Conservation (phyloP, 1,284 basidiomycete genomes). For the Cryptococcus floricola region DNA sequence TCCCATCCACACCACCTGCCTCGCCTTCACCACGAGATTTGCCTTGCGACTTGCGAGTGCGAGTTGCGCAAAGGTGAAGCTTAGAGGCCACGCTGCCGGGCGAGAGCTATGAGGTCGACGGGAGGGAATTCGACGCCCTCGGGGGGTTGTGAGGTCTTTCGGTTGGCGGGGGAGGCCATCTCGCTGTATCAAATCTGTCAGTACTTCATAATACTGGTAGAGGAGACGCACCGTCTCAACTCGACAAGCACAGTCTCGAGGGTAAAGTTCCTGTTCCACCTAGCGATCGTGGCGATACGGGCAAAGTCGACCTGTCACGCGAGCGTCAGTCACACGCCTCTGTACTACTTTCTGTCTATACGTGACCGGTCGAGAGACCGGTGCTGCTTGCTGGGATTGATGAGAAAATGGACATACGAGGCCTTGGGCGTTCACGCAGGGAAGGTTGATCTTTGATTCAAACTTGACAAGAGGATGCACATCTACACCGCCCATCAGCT, state of each 20-base stretch:
- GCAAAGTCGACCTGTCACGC: constrained; percentile 60
- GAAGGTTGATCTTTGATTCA: constrained; percentile 87
- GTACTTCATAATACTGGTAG: neutral
- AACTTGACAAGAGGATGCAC: constrained; percentile 56
- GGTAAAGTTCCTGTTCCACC: constrained; percentile 71
- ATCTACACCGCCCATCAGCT: constrained; percentile 21
- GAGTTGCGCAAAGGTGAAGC: neutral
- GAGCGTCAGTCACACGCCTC: neutral
- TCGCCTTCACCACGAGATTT: neutral
- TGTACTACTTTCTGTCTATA: neutral
- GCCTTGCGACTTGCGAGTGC: neutral
- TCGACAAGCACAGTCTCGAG: constrained; percentile 87
- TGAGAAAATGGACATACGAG: constrained; percentile 44
- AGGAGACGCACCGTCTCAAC: constrained; percentile 68
- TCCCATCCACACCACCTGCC: neutral
- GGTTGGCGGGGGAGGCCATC: constrained; percentile 86
- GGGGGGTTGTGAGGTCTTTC: constrained; percentile 90
- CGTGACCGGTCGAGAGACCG: neutral
- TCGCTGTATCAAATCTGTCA: constrained; percentile 58
- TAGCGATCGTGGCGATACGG: constrained; percentile 65
- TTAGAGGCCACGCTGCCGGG: constrained; percentile 36
- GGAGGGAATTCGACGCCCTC: constrained; percentile 64
- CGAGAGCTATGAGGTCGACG: constrained; percentile 38
- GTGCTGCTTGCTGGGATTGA: neutral
- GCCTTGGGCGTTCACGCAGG: constrained; percentile 78